Evolutionary conservation across 495 filamentous ascomycete genomes (phyloP).

Genomic region (Xylaria nigripes): DNA sequence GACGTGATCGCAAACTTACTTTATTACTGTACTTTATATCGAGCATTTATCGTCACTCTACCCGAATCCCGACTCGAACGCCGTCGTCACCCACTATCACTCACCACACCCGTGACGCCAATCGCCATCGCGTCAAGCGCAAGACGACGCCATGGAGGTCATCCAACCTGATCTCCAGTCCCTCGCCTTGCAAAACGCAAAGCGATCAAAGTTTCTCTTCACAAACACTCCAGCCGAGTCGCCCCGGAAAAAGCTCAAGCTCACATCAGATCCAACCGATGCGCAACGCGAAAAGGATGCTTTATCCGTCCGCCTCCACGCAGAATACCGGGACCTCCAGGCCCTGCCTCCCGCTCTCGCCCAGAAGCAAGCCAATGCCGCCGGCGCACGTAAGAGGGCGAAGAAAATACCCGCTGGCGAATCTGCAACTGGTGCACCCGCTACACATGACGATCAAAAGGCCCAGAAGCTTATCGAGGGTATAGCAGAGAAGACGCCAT

Average conservation of each 20-base stretch:
- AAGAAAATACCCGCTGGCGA: slow-evolving; percentile 41
- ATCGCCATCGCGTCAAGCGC: neutral
- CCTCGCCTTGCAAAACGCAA: slow-evolving; percentile 35
- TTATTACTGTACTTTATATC: too few species aligned
- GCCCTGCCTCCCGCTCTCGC: slow-evolving; percentile 79
- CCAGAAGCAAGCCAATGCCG: slow-evolving; percentile 61
- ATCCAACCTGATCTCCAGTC: slow-evolving; percentile 24
- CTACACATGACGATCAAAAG: slow-evolving; percentile 42
- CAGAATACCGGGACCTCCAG: slow-evolving; percentile 75
- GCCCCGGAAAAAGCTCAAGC: slow-evolving; percentile 35
- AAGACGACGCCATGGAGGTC: slow-evolving; percentile 18
- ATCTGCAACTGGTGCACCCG: slow-evolving; percentile 35
- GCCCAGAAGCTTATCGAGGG: slow-evolving; percentile 66
- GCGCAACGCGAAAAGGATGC: slow-evolving; percentile 32
- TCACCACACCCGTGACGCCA: neutral
- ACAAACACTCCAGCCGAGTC: slow-evolving; percentile 22
- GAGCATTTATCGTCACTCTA: neutral
- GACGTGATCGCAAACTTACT: neutral
- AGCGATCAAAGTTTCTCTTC: slow-evolving; percentile 34
- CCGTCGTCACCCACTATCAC: neutral
- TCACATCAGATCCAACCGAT: slow-evolving; percentile 30
- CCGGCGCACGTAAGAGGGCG: slow-evolving; percentile 38
- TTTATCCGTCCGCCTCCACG: slow-evolving; percentile 39
- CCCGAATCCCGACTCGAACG: neutral
- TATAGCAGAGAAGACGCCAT: slow-evolving; percentile 38